phyloP scores from a whole-genome alignment of 2,329 filamentous ascomycete species.

The Trichoderma arundinaceum region DNA sequence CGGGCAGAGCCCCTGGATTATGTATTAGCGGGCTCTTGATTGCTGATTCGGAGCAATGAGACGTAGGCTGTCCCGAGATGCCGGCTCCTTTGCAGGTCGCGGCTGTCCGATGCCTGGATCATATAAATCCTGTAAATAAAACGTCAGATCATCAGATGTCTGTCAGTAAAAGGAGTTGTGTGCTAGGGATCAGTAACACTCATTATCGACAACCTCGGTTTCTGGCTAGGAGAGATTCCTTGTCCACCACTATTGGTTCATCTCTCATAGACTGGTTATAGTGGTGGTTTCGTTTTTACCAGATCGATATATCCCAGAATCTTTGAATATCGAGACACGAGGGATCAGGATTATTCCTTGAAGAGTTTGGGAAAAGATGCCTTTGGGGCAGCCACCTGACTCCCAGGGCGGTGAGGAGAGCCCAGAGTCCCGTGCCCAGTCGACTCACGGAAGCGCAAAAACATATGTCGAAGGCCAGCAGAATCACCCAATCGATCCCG shows the following conservation, averaged over 20 bases:
- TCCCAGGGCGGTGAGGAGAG: background rate
- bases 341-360: background rate
- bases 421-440: conserved; percentile 21
- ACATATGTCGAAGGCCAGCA: conserved; percentile 21
- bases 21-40: background rate
- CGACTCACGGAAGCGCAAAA: conserved; percentile 20
- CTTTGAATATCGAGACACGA: background rate
- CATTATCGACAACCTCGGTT: background rate
- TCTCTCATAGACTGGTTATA: too few relatives aligned
- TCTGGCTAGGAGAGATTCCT: too few relatives aligned
- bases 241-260: too few relatives aligned
- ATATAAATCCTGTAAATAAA: conserved; percentile 13
- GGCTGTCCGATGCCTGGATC: conserved; percentile 5
- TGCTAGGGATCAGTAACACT: background rate
- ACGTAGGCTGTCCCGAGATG: conserved; percentile 1
- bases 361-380: background rate
- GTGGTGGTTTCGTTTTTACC: too few relatives aligned
- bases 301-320: background rate
- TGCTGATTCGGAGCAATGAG: background rate
- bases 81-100: conserved; percentile 7
- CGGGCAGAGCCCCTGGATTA: background rate
- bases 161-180: background rate
- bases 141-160: background rate
- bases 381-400: conserved; percentile 5
- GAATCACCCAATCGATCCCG: background rate